Evolutionary conservation across 73 alveolate species (phyloP), one percentile per base, ranked within the genome.

Genomic region (Durusdinium trenchii): DNA sequence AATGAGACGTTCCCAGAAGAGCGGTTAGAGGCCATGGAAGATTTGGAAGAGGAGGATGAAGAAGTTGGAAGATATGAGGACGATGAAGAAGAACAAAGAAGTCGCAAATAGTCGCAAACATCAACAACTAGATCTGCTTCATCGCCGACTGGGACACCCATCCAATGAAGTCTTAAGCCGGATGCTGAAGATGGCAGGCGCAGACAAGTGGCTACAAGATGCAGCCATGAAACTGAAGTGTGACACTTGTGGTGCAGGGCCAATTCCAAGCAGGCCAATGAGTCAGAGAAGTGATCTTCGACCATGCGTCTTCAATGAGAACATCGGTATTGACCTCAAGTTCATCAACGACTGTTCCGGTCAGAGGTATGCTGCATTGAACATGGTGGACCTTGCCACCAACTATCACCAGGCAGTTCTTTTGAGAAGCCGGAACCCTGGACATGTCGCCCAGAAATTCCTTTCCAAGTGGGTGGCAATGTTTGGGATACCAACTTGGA

Each of bases 121-220:
- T n/a, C n/a, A n/a, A n/a, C n/a, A n/a, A n/a, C n/a, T n/a, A n/a
- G n/a, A n/a, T n/a, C n/a, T n/a, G n/a, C n/a, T n/a, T n/a, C n/a
- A n/a, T n/a, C n/a, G 69, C 23, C 67, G 46, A 16, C 92, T 81
- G 0, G 92, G 92, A 2, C 92, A 81, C 32, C 92, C 92, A 47
- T 26, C 92, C 26, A 47, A 23, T 7, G 92, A 43, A n/a, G 16
- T 45, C 6, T 47, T 81, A 47, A 46, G 20, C 0, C 61, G 92
- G 36, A 47, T 81, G 92, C 32, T 81, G 50, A 45, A 43, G 61
- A 42, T 36, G 12, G 92, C 69, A 0, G 92, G 92, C 32, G 92
- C 92, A 2, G 10, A 23, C 40, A 48, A 48, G 3, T 45, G 35
- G 36, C 30, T 42, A 6, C 45, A 35, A 61, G 46, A 47, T 30